A percentile compares a stretch with the other conserved stretches of the same genome.
phyloP scores from a whole-genome alignment of 306 rosid genomes.

The Amphicarpaea edgeworthii region DNA sequence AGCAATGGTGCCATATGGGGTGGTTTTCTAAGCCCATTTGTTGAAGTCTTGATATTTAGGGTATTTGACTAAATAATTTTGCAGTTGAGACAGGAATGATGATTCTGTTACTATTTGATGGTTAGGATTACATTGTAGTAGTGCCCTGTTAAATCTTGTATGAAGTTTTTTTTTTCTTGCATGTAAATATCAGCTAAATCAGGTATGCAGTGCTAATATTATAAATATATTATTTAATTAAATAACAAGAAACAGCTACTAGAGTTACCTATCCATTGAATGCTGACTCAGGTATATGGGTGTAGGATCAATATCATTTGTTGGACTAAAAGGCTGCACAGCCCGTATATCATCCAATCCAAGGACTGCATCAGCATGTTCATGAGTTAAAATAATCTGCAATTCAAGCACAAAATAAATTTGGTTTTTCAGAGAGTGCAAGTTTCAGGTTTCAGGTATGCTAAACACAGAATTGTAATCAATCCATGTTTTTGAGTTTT shows the following conservation, averaged over 20 bases:
- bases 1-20: not conserved
- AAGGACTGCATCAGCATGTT: conserved; percentile 99
- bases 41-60: conserved; percentile 3
- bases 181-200: conserved; percentile 16
- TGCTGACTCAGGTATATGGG: conserved; percentile 80
- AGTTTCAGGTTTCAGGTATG: conserved; percentile 7
- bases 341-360: conserved; percentile 97
- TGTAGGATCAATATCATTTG: conserved; percentile 89
- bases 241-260: conserved; percentile 19
- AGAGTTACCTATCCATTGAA: conserved; percentile 86
- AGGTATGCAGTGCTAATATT: conserved; percentile 5
- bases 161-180: not conserved
- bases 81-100: conserved; percentile 23
- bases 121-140: not conserved
- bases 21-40: not conserved
- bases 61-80: conserved; percentile 24
- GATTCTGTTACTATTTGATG: conserved; percentile 8
- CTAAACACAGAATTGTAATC: conserved; percentile 10
- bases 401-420: conserved; percentile 41
- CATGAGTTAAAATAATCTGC: conserved; percentile 98
- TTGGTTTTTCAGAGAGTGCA: conserved; percentile 23
- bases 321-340: conserved; percentile 83
- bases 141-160: not conserved
- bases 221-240: not conserved
- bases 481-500: conserved; percentile 18